These are phyloP conservation scores for Pachyrhizus erosus DNA, from an alignment of 306 rosid species.

Conservation along the genomic window DNA sequence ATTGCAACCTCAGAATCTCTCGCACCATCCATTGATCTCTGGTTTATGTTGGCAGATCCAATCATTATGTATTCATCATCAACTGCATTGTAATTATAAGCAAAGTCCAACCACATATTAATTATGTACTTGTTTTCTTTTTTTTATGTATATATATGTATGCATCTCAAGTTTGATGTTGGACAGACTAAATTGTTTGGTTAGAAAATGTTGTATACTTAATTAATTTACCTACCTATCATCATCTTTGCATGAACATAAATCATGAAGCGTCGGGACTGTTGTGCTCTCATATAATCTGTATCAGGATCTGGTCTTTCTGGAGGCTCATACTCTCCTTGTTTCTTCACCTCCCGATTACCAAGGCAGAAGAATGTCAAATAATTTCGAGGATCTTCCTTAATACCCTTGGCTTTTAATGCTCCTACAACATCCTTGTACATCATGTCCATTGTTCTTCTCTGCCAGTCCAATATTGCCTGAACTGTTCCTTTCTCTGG, in stretches of 20 bases:
- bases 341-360: constrained; percentile 56
- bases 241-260: constrained; percentile 77
- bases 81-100: constrained; percentile 52
- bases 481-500: constrained; percentile 70
- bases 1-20: constrained; percentile 72
- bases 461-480: constrained; percentile 82
- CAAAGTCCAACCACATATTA: neutral
- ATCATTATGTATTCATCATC: constrained; percentile 78
- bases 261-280: constrained; percentile 69
- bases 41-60: constrained; percentile 76
- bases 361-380: constrained; percentile 77
- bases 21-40: constrained; percentile 79
- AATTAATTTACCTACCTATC: constrained; percentile 56
- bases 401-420: constrained; percentile 55
- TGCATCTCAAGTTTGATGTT: neutral
- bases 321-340: constrained; percentile 61
- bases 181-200: no score
- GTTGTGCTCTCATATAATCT: constrained; percentile 61
- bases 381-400: constrained; percentile 66
- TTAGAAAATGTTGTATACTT: no score
- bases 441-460: constrained; percentile 76
- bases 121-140: neutral
- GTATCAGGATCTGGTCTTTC: constrained; percentile 63
- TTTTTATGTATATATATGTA: no score
- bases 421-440: constrained; percentile 61